These are phyloP conservation scores for Rutstroemia sydowiana DNA, from an alignment of 2,329 filamentous ascomycete species.

Conservation along the genomic window DNA sequence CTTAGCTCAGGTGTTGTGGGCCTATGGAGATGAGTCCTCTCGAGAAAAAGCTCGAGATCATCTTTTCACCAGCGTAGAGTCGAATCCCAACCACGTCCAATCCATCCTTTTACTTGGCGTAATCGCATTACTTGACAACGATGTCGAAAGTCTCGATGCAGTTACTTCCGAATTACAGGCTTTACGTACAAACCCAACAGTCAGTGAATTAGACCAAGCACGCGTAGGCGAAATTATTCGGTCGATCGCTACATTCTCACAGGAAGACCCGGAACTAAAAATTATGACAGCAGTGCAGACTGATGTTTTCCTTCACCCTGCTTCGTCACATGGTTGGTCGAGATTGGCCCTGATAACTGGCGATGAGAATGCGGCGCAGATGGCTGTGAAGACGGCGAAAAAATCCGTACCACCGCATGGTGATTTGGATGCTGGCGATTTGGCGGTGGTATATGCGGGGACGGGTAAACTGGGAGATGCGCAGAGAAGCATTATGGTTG, in stretches of 20 bases:
- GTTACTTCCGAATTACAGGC: constrained; percentile 70
- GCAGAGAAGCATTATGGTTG: constrained; percentile 68
- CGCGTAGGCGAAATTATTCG: constrained; percentile 68
- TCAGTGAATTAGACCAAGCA: constrained; percentile 56
- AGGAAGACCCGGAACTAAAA: constrained; percentile 41
- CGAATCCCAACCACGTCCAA: constrained; percentile 66
- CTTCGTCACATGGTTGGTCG: constrained; percentile 74
- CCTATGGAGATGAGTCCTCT: constrained; percentile 68
- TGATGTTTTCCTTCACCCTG: constrained; percentile 74
- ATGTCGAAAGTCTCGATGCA: constrained; percentile 71
- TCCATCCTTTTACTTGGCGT: constrained; percentile 76
- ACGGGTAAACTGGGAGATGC: constrained; percentile 66
- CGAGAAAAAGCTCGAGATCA: constrained; percentile 69
- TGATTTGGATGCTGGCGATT: constrained; percentile 56
- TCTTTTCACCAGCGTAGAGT: constrained; percentile 73
- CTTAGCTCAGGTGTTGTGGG: constrained; percentile 88
- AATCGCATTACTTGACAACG: constrained; percentile 73
- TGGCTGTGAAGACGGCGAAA: constrained; percentile 74
- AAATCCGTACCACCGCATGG: constrained; percentile 69
- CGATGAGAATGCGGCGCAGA: constrained; percentile 52
- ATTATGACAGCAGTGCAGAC: constrained; percentile 60
- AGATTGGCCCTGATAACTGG: constrained; percentile 57
- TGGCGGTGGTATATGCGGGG: constrained; percentile 67
- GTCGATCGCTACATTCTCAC: constrained; percentile 58
- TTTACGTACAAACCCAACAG: constrained; percentile 59